Conservation (phyloP, 495 filamentous ascomycete species). For the Aspergillus panamensis region DNA sequence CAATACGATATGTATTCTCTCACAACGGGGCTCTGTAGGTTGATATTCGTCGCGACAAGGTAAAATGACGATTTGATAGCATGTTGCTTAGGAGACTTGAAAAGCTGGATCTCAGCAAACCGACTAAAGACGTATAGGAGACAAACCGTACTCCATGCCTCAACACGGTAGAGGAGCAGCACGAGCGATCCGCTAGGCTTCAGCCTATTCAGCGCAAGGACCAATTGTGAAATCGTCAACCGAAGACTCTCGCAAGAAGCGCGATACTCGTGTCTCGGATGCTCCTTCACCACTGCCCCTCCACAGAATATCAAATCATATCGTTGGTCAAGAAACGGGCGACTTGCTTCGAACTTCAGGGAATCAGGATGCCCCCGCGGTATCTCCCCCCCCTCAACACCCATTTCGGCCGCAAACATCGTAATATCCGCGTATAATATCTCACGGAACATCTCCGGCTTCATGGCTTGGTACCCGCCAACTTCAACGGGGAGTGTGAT, state of each 20-base stretch:
- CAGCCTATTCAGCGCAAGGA: background rate
- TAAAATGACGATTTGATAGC: background rate
- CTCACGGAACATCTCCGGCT: background rate
- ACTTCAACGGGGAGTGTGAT: background rate
- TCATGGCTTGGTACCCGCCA: background rate
- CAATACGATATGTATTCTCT: background rate
- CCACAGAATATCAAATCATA: conserved; percentile 8
- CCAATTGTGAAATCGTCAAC: background rate
- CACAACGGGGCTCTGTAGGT: background rate
- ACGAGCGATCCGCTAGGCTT: background rate
- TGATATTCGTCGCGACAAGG: background rate
- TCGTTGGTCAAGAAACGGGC: background rate
- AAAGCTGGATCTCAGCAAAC: background rate
- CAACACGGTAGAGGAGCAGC: background rate
- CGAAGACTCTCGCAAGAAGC: background rate
- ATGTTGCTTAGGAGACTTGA: background rate
- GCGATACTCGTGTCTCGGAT: background rate
- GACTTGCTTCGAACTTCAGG: background rate
- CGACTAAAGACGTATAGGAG: background rate
- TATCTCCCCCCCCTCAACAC: background rate
- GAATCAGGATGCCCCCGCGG: background rate
- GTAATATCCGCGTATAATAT: background rate
- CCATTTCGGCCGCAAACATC: conserved; percentile 2
- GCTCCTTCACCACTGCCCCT: background rate
- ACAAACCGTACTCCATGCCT: background rate